These are phyloP conservation scores for Botrytis elliptica DNA, from an alignment of 2,329 filamentous ascomycete species.

Conservation along the genomic window DNA sequence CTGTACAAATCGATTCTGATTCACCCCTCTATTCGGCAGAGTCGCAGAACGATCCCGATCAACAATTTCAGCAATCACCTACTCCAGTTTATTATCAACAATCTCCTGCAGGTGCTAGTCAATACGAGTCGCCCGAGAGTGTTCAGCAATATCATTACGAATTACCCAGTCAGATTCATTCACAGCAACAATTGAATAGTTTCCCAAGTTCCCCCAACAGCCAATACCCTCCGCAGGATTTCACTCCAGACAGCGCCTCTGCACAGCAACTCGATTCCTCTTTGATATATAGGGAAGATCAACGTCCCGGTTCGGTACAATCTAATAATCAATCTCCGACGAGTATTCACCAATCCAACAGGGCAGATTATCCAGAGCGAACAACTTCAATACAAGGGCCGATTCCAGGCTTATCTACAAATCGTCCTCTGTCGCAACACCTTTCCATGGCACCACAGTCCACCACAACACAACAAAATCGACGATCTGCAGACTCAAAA, in stretches of 20 bases:
- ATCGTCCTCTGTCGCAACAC: slow-evolving; percentile 33
- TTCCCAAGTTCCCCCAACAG: slow-evolving; percentile 37
- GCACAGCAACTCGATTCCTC: slow-evolving; percentile 63
- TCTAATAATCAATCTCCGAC: slow-evolving; percentile 36
- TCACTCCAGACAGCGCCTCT: slow-evolving; percentile 52
- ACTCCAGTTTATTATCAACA: slow-evolving; percentile 14
- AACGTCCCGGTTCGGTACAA: slow-evolving; percentile 36
- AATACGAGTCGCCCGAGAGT: slow-evolving; percentile 25
- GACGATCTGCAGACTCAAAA: slow-evolving; percentile 37
- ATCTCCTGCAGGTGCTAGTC: slow-evolving; percentile 9
- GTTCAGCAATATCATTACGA: slow-evolving; percentile 34
- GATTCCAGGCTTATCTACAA: slow-evolving; percentile 10
- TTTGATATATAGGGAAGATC: slow-evolving; percentile 38
- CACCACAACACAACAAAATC: slow-evolving; percentile 31
- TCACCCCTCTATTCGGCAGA: slow-evolving; percentile 27
- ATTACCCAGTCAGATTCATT: slow-evolving; percentile 32
- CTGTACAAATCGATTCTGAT: slow-evolving; percentile 33
- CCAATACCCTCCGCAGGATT: slow-evolving; percentile 44
- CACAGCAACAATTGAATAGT: slow-evolving; percentile 31
- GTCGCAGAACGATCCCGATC: slow-evolving; percentile 40
- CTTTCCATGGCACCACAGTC: slow-evolving; percentile 35
- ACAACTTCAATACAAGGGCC: slow-evolving; percentile 33
- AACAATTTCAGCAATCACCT: slow-evolving; percentile 33
- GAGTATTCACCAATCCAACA: slow-evolving; percentile 24
- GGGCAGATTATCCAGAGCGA: slow-evolving; percentile 33